Percentiles rank a stretch among this genome's conserved stretches.
phyloP scores from a whole-genome alignment of 148 eudicot genomes.

The Vaccinium myrtillus region DNA sequence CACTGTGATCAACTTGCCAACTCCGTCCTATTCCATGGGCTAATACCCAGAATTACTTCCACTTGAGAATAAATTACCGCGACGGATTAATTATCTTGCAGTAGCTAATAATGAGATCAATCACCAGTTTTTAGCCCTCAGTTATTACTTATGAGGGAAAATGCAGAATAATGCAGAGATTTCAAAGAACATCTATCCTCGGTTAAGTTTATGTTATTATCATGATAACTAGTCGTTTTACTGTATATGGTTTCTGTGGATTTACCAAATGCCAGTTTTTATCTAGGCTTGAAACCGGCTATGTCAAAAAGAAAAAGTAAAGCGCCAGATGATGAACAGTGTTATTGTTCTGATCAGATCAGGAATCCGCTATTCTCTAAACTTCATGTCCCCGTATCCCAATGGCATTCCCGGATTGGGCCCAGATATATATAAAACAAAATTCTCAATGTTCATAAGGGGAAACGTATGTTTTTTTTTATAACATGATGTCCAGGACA shows the following conservation, averaged over 20 bases:
- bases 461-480: neutral
- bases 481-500: neutral
- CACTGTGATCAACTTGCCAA: conserved; percentile 96
- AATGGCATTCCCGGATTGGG: neutral
- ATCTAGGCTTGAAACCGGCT: neutral
- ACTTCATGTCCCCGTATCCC: neutral
- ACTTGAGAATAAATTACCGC: neutral
- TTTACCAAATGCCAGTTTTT: neutral
- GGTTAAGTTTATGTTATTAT: neutral
- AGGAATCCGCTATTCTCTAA: neutral
- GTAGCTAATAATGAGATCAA: neutral
- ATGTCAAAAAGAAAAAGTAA: neutral
- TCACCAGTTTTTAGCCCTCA: neutral
- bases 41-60: conserved; percentile 14
- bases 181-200: neutral
- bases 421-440: neutral
- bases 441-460: neutral
- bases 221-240: neutral
- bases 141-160: neutral
- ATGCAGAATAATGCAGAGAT: neutral
- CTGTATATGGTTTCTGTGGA: neutral
- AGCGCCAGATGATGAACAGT: neutral
- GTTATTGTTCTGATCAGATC: neutral
- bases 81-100: neutral
- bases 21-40: conserved; percentile 87